These are phyloP conservation scores for Cytospora leucostoma DNA, from an alignment of 2,329 filamentous ascomycete species.

Conservation along the genomic window DNA sequence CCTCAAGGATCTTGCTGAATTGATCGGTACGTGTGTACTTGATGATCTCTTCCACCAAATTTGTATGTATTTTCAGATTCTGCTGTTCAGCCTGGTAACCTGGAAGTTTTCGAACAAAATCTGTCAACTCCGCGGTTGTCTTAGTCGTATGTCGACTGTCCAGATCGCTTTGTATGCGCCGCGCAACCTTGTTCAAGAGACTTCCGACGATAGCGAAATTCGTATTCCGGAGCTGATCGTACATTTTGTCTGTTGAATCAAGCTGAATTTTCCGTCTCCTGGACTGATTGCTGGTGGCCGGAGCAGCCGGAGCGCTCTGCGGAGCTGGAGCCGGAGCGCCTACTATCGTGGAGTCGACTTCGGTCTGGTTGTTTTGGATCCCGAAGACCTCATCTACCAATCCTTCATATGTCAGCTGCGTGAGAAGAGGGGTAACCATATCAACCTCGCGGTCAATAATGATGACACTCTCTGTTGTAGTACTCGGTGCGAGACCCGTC, in stretches of 20 bases:
- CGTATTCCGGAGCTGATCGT: slow-evolving; percentile 81
- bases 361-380: slow-evolving; percentile 88
- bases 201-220: slow-evolving; percentile 95
- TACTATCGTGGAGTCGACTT: slow-evolving; percentile 87
- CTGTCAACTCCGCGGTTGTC: slow-evolving; percentile 85
- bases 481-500: slow-evolving; percentile 78
- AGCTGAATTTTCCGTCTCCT: slow-evolving; percentile 86
- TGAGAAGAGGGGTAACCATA: slow-evolving; percentile 87
- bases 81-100: slow-evolving; percentile 92
- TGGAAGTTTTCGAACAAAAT: slow-evolving; percentile 92
- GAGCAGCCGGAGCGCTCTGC: slow-evolving; percentile 55
- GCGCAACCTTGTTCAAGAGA: slow-evolving; percentile 85
- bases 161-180: slow-evolving; percentile 81
- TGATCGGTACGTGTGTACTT: slow-evolving; percentile 87
- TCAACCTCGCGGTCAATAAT: slow-evolving; percentile 96
- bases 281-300: slow-evolving; percentile 57
- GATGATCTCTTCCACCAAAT: slow-evolving; percentile 91
- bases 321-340: slow-evolving; percentile 66
- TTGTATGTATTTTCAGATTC: slow-evolving; percentile 88
- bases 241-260: slow-evolving; percentile 87
- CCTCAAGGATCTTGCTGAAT: slow-evolving; percentile 85
- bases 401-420: slow-evolving; percentile 95
- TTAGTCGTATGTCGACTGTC: slow-evolving; percentile 84
- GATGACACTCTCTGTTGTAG: slow-evolving; percentile 84
- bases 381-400: slow-evolving; percentile 91